A percentile compares a stretch with the other conserved stretches of the same genome.
These are phyloP conservation scores for Penicillium diatomitis DNA, from an alignment of 495 filamentous ascomycete species.

Conservation along the genomic window DNA sequence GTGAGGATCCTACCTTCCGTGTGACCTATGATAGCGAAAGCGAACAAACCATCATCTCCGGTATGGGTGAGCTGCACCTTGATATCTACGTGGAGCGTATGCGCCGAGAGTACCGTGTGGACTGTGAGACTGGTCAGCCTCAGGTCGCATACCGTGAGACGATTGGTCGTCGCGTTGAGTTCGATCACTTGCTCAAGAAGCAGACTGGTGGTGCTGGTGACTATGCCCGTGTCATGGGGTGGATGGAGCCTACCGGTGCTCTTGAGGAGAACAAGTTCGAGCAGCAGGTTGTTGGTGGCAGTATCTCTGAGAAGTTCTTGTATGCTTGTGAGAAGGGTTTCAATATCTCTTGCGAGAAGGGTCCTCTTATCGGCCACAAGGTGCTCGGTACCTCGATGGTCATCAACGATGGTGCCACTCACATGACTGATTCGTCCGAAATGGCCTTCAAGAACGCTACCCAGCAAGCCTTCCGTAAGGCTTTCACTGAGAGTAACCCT, in stretches of 20 bases:
- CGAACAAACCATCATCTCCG: conserved; percentile 93
- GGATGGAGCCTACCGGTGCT: conserved; percentile 72
- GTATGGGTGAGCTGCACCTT: conserved; percentile 97
- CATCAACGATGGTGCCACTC: conserved; percentile 92
- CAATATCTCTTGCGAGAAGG: conserved; percentile 72
- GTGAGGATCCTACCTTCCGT: conserved; percentile 97
- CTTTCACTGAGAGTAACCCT: conserved; percentile 70
- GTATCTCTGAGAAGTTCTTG: conserved; percentile 93
- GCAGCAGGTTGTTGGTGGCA: conserved; percentile 77
- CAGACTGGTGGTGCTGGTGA: conserved; percentile 96
- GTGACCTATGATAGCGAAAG: conserved; percentile 85
- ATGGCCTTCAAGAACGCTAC: conserved; percentile 97
- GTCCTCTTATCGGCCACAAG: conserved; percentile 86
- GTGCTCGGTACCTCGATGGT: conserved; percentile 87
- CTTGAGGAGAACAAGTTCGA: conserved; percentile 77
- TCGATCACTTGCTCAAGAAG: conserved; percentile 92
- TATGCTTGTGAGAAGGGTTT: conserved; percentile 96
- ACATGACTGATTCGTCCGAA: conserved; percentile 97
- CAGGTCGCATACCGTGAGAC: conserved; percentile 98
- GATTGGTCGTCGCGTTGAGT: conserved; percentile 63
- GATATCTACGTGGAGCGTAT: conserved; percentile 98
- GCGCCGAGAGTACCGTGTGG: conserved; percentile 93
- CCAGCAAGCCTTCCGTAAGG: conserved; percentile 94
- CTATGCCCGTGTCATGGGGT: conserved; percentile 88
- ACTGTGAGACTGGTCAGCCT: conserved; percentile 89